Evolutionary conservation across 768 basidiomycete species (phyloP), one percentile per base, ranked within the genome.

Genomic region (Kwoniella botswanensis): DNA sequence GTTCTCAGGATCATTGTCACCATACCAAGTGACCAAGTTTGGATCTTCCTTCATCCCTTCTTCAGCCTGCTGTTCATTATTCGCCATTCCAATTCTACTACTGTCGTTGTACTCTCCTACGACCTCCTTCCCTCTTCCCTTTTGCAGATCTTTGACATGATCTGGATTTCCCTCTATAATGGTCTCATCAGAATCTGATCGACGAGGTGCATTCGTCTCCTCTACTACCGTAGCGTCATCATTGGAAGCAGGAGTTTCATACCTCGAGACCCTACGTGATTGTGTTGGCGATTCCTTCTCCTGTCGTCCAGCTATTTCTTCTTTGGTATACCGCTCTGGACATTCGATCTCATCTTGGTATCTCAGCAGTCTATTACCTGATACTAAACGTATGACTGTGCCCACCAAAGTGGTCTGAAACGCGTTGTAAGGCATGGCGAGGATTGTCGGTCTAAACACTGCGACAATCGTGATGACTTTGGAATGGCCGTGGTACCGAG

Each of bases 1-100:
- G 65, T 72, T 72, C 56, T 72, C 71, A n/a, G 71, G 71, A 65
- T 72, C 71, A 55, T 72, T 67, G 35, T 52, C 50, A 4, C 71
- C 71, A 41, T 68, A 68, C 71, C 71, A 72, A 44, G 59, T 57
- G 1, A 72, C 71, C 21, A 72, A 21, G 26, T 68, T 72, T 13
- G 67, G 66, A 54, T 72, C 67, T 15, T 46, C 41, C 44, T 60
- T 68, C 3, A 21, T 55, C n/a, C 67, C 67, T 68, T 68, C 67
- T 52, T 62, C 67, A 5, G 67, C 67, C 41, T 65, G 50, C 17
- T 43, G 21, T n/a, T 52, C 53, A 42, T 65, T 54, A n/a, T 64
- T 66, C 24, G 55, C 53, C 54, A 57, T 66, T 29, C 55, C 29
- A 59, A 2, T 24, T 3, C 35, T 63, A 17, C 42, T 11, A 56